Evolutionary conservation across 139 green algal genomes (phyloP), one percentile per base, ranked within the genome.

Genomic region (Chlorella sp.): DNA sequence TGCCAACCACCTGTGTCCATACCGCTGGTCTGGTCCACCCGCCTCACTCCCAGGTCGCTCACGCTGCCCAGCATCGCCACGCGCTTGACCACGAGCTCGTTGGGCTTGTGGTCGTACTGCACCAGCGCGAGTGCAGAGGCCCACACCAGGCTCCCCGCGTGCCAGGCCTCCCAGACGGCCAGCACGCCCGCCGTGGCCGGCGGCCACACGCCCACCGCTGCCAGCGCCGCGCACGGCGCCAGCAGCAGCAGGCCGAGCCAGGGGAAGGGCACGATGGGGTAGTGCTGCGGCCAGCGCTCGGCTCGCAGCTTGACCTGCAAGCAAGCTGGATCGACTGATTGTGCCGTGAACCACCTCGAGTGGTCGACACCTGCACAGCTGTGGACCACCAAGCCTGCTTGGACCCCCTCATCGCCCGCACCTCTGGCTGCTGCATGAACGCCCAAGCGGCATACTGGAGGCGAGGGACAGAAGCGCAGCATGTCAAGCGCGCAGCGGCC

Each of bases 31-130:
- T n/a, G n/a, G n/a, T n/a, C n/a, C n/a, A n/a, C n/a, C n/a, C n/a
- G n/a, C n/a, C n/a, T n/a, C n/a, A n/a, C n/a, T n/a, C n/a, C n/a
- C n/a, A n/a, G n/a, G n/a, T n/a, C n/a, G n/a, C n/a, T n/a, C n/a
- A n/a, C n/a, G n/a, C 77, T 82, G 33, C 83, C 83, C 74, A 87
- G 61, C 70, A 90, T 87, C 8, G 86, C 80, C 21, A 90, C 64
- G 8, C 75, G 63, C 86, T 90, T 90, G 8, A 85, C 76, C 61
- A 82, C 55, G 51, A 89, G 62, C 76, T 90, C 86, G 23, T 82
- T 86, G 31, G 86, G 86, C n/a, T 74, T 46, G 36, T 62, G 50
- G 50, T 75, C 67, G 51, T 83, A 76, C 36, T 58, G 9, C 4
- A 82, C 5, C 7, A 84, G 31, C 45, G 74, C 77, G 9, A 74